These are phyloP conservation scores for Candida qinlingensis DNA, from an alignment of 805 yeast species.

Conservation along the genomic window DNA sequence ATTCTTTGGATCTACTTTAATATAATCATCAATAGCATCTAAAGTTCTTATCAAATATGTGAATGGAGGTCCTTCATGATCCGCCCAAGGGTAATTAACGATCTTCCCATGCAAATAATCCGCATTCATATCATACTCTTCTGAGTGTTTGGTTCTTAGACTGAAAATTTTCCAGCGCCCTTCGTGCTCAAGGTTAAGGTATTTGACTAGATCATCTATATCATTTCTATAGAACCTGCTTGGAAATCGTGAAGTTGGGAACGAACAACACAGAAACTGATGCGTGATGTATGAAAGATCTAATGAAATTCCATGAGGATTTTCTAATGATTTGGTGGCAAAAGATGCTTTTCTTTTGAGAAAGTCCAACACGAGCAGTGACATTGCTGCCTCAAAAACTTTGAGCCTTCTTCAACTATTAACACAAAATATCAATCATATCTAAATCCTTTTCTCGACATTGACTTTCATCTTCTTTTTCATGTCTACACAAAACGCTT, in stretches of 20 bases:
- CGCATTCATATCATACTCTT: slow-evolving; percentile 28
- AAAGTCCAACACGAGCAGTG: not conserved
- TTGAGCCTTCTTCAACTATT: not conserved
- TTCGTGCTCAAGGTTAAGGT: slow-evolving; percentile 42
- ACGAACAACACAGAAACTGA: slow-evolving; percentile 66
- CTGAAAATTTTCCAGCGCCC: slow-evolving; percentile 70
- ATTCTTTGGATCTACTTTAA: slow-evolving; percentile 30
- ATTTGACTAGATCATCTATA: slow-evolving; percentile 43
- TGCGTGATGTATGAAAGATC: slow-evolving; percentile 68
- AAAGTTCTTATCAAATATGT: slow-evolving; percentile 39
- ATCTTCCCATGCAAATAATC: slow-evolving; percentile 3
- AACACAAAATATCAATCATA: not conserved
- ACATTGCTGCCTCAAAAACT: not conserved
- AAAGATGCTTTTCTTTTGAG: slow-evolving; percentile 7
- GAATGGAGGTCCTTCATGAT: slow-evolving; percentile 74
- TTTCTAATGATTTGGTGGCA: slow-evolving; percentile 17
- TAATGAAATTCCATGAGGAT: slow-evolving; percentile 30
- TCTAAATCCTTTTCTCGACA: too few relatives aligned
- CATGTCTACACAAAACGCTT: too few relatives aligned
- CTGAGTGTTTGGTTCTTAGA: slow-evolving; percentile 53
- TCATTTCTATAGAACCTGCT: slow-evolving; percentile 47
- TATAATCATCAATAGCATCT: slow-evolving; percentile 38
- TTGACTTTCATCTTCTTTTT: too few relatives aligned
- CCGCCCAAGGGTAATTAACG: slow-evolving; percentile 51
- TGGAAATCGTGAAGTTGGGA: slow-evolving; percentile 50